These are phyloP conservation scores for Dactylonectria estremocensis DNA, from an alignment of 2,329 filamentous ascomycete genomes.

Conservation along the genomic window DNA sequence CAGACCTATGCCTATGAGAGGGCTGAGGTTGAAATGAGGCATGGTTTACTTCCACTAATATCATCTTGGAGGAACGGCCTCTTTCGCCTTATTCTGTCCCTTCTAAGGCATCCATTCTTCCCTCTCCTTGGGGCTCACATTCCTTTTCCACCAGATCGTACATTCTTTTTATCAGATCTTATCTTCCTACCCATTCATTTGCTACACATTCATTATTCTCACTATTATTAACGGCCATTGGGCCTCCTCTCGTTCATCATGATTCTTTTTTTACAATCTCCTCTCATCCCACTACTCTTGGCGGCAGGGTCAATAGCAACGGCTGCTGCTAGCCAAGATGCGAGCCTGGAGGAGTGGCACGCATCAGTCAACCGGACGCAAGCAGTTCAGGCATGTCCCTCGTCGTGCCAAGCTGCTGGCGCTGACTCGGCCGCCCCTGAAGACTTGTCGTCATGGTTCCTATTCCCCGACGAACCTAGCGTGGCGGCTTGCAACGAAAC, in stretches of 20 bases:
- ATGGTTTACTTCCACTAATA: conserved; percentile 8
- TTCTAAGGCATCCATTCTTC: conserved; percentile 5
- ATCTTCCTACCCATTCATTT: conserved; percentile 2
- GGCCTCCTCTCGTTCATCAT: conserved; percentile 6
- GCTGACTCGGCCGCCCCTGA: conserved; percentile 2
- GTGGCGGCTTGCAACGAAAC: background rate
- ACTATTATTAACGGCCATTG: background rate
- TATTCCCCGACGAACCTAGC: background rate
- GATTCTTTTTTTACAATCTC: conserved; percentile 2
- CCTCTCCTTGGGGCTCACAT: conserved; percentile 1
- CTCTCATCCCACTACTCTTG: background rate
- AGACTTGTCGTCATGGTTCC: conserved; percentile 8
- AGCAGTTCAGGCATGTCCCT: conserved; percentile 1
- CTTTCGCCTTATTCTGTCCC: conserved; percentile 1
- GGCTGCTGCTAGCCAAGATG: background rate
- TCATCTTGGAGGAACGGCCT: conserved; percentile 6
- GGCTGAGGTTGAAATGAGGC: background rate
- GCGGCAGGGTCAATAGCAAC: conserved; percentile 12
- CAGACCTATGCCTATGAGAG: background rate
- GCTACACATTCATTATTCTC: conserved; percentile 1
- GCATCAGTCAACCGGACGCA: conserved; percentile 3
- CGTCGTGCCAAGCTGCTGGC: conserved; percentile 3
- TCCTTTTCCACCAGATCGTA: conserved; percentile 1
- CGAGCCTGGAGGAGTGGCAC: background rate
- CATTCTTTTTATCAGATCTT: background rate